phyloP scores from a whole-genome alignment of 805 yeast genomes.

The Ogataea pignaliae region DNA sequence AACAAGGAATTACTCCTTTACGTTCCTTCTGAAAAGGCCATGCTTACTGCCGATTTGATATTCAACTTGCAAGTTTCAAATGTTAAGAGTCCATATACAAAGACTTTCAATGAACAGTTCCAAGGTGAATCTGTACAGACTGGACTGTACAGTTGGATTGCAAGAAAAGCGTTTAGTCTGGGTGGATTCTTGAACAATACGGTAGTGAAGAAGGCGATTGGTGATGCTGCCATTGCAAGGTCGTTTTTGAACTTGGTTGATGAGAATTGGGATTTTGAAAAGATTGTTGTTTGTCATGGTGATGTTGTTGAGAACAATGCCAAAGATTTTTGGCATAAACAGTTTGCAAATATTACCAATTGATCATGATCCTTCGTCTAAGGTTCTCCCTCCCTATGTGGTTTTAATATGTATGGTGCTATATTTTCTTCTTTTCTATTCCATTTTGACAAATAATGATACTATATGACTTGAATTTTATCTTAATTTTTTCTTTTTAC shows the following conservation, averaged over 20 bases:
- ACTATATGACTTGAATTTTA: too few relatives aligned
- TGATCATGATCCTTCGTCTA: too few relatives aligned
- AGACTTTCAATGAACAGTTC: conserved; percentile 41
- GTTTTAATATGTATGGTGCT: too few relatives aligned
- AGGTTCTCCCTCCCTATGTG: too few relatives aligned
- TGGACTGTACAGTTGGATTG: conserved; percentile 32
- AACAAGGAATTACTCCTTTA: conserved; percentile 56
- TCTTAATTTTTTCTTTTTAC: too few relatives aligned
- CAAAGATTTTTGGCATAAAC: conserved; percentile 11
- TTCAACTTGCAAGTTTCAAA: conserved; percentile 51
- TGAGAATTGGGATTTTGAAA: conserved; percentile 41
- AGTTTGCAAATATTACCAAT: too few relatives aligned
- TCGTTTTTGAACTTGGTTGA: conserved; percentile 27
- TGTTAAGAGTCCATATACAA: conserved; percentile 33
- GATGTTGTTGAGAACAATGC: conserved; percentile 43
- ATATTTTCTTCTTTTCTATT: too few relatives aligned
- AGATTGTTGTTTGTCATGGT: conserved; percentile 59
- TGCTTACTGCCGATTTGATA: conserved; percentile 57
- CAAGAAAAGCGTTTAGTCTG: conserved; percentile 14
- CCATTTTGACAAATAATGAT: too few relatives aligned
- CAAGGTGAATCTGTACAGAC: conserved; percentile 36
- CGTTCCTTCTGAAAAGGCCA: conserved; percentile 42
- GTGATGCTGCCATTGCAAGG: conserved; percentile 8
- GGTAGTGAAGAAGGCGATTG: conserved; percentile 3
- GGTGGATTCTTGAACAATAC: conserved; percentile 8